These are phyloP conservation scores for Thozetella sp. DNA, from an alignment of 495 filamentous ascomycete genomes.

Conservation along the genomic window DNA sequence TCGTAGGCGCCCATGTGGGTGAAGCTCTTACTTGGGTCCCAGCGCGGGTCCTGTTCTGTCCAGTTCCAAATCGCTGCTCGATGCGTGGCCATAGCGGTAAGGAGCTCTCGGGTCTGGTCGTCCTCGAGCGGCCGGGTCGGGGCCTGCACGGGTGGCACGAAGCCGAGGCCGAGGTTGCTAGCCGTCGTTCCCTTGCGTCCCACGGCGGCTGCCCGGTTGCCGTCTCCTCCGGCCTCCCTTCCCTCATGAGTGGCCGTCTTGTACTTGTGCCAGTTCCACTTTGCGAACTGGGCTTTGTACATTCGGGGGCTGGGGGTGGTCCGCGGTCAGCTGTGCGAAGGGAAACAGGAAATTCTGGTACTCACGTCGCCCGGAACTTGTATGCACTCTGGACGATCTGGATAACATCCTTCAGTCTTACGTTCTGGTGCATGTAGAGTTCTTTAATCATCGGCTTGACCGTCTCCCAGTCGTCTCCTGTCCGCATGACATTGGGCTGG, in stretches of 20 bases:
- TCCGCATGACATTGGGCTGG: too few relatives aligned
- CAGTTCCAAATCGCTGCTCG: slow-evolving; percentile 8
- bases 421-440: slow-evolving; percentile 11
- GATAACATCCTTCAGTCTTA: slow-evolving; percentile 19
- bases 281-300: slow-evolving; percentile 19
- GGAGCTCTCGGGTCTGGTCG: slow-evolving; percentile 1
- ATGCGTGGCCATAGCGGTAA: slow-evolving; percentile 1
- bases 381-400: slow-evolving; percentile 8
- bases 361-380: slow-evolving; percentile 16
- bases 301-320: slow-evolving; percentile 8
- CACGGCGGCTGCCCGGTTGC: neutral
- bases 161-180: neutral
- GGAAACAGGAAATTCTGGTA: too few relatives aligned
- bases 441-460: slow-evolving; percentile 11
- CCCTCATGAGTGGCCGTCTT: neutral
- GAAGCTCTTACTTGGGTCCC: slow-evolving; percentile 1
- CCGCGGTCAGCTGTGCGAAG: neutral
- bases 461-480: slow-evolving; percentile 9
- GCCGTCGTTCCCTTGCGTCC: slow-evolving; percentile 7
- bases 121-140: slow-evolving; percentile 7
- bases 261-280: slow-evolving; percentile 20
- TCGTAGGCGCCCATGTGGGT: slow-evolving; percentile 13
- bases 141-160: neutral
- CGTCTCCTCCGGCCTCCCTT: neutral
- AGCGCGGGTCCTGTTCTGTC: slow-evolving; percentile 6